Percentiles rank a stretch among this genome's conserved stretches.
Evolutionary conservation across 306 rosid genomes (phyloP).

Genomic region (Lotus japonicus): DNA sequence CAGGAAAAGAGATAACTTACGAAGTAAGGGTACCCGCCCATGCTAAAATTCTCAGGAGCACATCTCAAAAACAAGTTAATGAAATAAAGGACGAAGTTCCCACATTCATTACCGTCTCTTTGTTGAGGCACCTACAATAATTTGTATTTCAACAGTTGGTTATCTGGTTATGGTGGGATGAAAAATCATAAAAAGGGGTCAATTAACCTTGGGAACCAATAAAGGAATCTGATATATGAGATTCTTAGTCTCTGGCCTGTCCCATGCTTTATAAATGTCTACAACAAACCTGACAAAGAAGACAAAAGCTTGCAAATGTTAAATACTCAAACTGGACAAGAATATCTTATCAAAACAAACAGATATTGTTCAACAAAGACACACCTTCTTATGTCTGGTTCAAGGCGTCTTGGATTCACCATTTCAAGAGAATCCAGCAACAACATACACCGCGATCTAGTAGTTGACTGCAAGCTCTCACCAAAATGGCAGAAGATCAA

Average conservation of each 20-base stretch:
- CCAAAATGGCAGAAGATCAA: conserved; percentile 75
- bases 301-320: conserved; percentile 6
- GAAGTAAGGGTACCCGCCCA: conserved; percentile 56
- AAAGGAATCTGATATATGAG: conserved; percentile 46
- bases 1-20: conserved; percentile 36
- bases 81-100: conserved; percentile 69
- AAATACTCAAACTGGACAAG: background rate
- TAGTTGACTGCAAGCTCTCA: conserved; percentile 35
- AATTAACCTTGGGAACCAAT: conserved; percentile 48
- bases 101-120: conserved; percentile 65
- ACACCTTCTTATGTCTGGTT: conserved; percentile 67
- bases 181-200: background rate
- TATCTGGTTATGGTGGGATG: background rate
- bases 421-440: conserved; percentile 72
- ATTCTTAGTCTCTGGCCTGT: conserved; percentile 34
- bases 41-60: conserved; percentile 59
- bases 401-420: conserved; percentile 55
- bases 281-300: conserved; percentile 48
- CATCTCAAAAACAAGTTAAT: conserved; percentile 47
- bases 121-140: conserved; percentile 72
- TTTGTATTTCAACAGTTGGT: background rate
- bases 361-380: conserved; percentile 17
- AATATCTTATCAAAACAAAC: background rate
- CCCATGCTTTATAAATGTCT: conserved; percentile 50
- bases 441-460: conserved; percentile 56